Percentiles rank a stretch among this genome's conserved stretches.
Conservation (phyloP, 2,329 filamentous ascomycete genomes). For the Chaetomium olivaceum region DNA sequence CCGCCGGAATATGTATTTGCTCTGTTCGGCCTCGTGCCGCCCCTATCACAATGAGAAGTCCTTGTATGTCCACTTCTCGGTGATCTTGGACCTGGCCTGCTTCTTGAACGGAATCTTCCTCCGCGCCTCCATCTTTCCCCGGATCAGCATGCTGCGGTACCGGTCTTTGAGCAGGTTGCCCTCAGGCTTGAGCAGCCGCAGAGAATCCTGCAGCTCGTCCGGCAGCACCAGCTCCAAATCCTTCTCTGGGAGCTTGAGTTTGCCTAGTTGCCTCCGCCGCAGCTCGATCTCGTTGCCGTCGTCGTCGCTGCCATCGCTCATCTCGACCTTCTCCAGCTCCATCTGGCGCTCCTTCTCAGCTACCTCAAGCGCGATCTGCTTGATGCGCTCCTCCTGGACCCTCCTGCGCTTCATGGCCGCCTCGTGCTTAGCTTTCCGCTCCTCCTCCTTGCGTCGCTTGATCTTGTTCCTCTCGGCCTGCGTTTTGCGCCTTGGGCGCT, state of each 20-base stretch:
- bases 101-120: conserved; percentile 77
- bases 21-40: no score
- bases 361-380: conserved; percentile 67
- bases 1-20: conserved; percentile 1
- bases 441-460: conserved; percentile 84
- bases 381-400: conserved; percentile 69
- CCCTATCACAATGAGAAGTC: conserved; percentile 60
- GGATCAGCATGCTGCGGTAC: conserved; percentile 83
- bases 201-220: conserved; percentile 78
- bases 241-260: conserved; percentile 72
- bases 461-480: conserved; percentile 83
- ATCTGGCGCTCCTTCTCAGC: conserved; percentile 56
- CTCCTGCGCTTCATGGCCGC: conserved; percentile 71
- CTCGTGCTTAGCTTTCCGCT: conserved; percentile 74
- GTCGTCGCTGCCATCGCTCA: conserved; percentile 50
- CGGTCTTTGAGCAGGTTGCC: conserved; percentile 93
- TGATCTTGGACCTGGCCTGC: conserved; percentile 76
- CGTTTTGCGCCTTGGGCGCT: conserved; percentile 82
- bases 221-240: conserved; percentile 78
- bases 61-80: conserved; percentile 98
- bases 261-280: conserved; percentile 72
- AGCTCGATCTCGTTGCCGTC: conserved; percentile 65
- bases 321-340: conserved; percentile 46
- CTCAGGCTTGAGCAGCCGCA: conserved; percentile 84
- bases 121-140: conserved; percentile 84